Base-by-base conservation (phyloP, 1,284 basidiomycete genomes). In the Fomitopsis palustris region DNA sequence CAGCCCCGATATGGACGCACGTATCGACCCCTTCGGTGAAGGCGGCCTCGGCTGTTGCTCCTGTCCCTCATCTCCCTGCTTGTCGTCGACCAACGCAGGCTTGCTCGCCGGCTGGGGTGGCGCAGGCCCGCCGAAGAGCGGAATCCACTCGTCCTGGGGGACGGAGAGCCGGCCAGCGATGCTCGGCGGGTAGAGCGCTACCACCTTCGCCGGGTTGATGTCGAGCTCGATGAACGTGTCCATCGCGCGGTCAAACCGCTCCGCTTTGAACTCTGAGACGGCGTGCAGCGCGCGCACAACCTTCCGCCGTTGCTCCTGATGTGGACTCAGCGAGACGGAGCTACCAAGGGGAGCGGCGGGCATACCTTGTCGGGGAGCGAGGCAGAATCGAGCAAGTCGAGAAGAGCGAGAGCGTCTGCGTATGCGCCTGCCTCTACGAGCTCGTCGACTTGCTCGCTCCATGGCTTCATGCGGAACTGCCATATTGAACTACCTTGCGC, bases 121-220 rank as follows among this genome's bases (percentile, higher is more conserved):
- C 16, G 69, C 67, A 27, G 88, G 88, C 0, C 95, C 96, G 10
- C 95, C 96, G 72, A 93, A 98, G 8, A 96, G 74, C 2, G 81
- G 77, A 70, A 96, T 89, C 93, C 95, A 96, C n/a, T 81, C 78
- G 1, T 86, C 81, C 37, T 76, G 81, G 16, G 87, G 82, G 0
- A 90, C 82, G 14, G 87, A 79, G 12, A 98, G 74, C 33, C 90
- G 80, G 4, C 96, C 96, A 0, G 95, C 84, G 1, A 99, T 85
- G 17, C 78, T 79, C 51, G 90, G 82, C 0, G 95, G 93, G 72
- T 93, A 99, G 4, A 98, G 77, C 0, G 95, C 91, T 14, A 99
- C 83, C 0, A 99, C 93, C 69, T 96, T 93, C 2, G 95, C 93
- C 0, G 96, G 96, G 68, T 97, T 96, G 62, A 94, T 81, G 64